Percentiles rank a stretch among this genome's conserved stretches.
Conservation (phyloP, 768 basidiomycete genomes). For the Termitomyces sp. region DNA sequence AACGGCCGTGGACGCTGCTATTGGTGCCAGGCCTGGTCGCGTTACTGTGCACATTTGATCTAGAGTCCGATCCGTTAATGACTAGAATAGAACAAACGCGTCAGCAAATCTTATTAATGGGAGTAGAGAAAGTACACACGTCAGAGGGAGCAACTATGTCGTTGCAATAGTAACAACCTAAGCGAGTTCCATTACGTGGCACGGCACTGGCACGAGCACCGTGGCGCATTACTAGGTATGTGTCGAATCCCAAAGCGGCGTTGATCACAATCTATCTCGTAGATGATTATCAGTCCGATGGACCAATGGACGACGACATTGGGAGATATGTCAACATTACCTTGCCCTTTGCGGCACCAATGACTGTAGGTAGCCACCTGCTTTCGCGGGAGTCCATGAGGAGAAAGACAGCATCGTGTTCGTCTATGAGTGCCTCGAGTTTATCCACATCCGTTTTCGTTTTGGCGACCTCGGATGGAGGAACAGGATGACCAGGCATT, state of each 20-base stretch:
- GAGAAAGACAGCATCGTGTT: constrained; percentile 87
- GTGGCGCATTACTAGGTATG: constrained; percentile 95
- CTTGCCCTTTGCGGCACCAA: constrained; percentile 83
- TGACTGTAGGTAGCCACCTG: constrained; percentile 90
- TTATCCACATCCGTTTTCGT: constrained; percentile 60
- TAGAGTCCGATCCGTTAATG: constrained; percentile 78
- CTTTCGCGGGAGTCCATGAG: constrained; percentile 99
- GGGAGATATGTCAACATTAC: constrained; percentile 27
- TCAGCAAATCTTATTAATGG: neutral
- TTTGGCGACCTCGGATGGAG: constrained; percentile 43
- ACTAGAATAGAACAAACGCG: constrained; percentile 2
- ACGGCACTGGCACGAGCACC: constrained; percentile 51
- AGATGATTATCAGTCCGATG: neutral
- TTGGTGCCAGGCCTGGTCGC: constrained; percentile 87
- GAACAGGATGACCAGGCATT: constrained; percentile 95
- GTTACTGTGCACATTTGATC: constrained; percentile 99
- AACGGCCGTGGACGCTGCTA: constrained; percentile 88
- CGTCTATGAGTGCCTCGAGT: constrained; percentile 73
- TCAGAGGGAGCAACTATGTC: constrained; percentile 96
- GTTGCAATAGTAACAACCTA: constrained; percentile 98
- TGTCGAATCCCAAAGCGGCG: constrained; percentile 92
- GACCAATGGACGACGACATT: neutral
- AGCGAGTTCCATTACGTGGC: constrained; percentile 23
- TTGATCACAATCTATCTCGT: constrained; percentile 77
- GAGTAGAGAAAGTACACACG: constrained; percentile 34